Base-by-base conservation (phyloP, 2,329 filamentous ascomycete species). In the Talaromyces sp. region DNA sequence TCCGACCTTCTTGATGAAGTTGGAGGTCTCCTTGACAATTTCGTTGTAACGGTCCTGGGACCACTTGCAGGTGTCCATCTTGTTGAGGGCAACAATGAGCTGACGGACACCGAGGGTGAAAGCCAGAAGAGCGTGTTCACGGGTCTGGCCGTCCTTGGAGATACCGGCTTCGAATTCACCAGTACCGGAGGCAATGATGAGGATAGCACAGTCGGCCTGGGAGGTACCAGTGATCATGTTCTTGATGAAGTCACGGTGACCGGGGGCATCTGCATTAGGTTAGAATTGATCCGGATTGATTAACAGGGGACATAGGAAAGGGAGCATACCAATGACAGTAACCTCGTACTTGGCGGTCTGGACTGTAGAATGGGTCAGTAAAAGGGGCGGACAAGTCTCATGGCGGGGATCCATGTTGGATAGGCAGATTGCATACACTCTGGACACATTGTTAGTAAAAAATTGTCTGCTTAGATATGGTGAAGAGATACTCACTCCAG, bases 161-260 rank as follows among this genome's bases (percentile, higher is more conserved):
- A 99, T 99, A 98, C 95, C 95, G 89, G 95, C 95, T 89, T 99
- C 95, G 89, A 99, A 99, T 89, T 99, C 95, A 97, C 95, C 95
- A 91, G 92, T 96, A 87, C 95, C 95, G 78, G 95, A 92, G 76
- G 93, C 95, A 84, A 99, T 99, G 85, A 99, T 98, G 86, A 99
- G 93, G 82, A 99, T 91, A 78, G 95, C 95, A 85, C 95, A 98
- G 80, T 99, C 95, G 75, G 95, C 95, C 90, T 98, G 95, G 82
- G 95, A 99, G 79, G 95, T 98, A 93, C 95, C 95, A 89, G 95
- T 98, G 83, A 99, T 99, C 95, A 99, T 99, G 93, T 98, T 99
- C 93, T 99, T 99, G 91, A 99, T 98, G 88, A 98, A 99, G 80
- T 99, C 95, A 95, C 95, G 93, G 85, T 99, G 95, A 84, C 95